Evolutionary conservation across 768 basidiomycete species (phyloP), one percentile per base, ranked within the genome.

Genomic region (Auricularia sp.): DNA sequence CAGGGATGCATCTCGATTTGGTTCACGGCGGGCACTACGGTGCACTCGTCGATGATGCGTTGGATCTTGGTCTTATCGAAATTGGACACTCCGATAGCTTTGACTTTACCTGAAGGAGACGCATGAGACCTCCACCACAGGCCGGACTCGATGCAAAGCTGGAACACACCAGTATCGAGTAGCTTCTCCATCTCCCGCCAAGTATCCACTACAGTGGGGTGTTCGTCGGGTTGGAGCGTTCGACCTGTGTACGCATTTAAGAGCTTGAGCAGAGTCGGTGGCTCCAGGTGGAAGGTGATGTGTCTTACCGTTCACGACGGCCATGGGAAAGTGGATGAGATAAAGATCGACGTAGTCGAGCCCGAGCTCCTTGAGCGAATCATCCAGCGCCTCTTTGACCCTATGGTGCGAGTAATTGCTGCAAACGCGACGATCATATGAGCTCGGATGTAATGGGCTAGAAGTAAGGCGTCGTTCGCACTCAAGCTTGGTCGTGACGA

Each of bases 271-370:
- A 18, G 44, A 45, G 11, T 45, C 3, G 4, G 54, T 14, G 21
- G 10, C 54, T 1, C 1, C 14, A 56, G 10, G 33, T 34, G 37
- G 8, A 14, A 14, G 11, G 10, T 0, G 29, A 29, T 14, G 8
- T 56, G 0, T 10, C 54, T 10, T 10, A 59, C 56, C 56, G 29
- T 59, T 33, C 24, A 14, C 14, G 24, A 13, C 24, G 4, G 82
- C 83, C 84, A 33, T 24, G 14, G 47, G 64, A 65, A 70, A 68
- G 68, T 70, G 68, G 21, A 67, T 75, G 78, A 70, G 71, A 85
- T 88, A 93, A 33, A 93, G 83, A 71, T 94, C 90, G 59, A 94
- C 78, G 73, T 94, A 94, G 61, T 84, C 79, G 1, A 86, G 87
- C 36, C 83, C 84, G 59, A 96, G 85, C 63, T 80, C 78, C 69